Percentiles rank a stretch among this genome's conserved stretches.
phyloP scores from a whole-genome alignment of 176 grass and related monocot species.

The Juncus effusus region DNA sequence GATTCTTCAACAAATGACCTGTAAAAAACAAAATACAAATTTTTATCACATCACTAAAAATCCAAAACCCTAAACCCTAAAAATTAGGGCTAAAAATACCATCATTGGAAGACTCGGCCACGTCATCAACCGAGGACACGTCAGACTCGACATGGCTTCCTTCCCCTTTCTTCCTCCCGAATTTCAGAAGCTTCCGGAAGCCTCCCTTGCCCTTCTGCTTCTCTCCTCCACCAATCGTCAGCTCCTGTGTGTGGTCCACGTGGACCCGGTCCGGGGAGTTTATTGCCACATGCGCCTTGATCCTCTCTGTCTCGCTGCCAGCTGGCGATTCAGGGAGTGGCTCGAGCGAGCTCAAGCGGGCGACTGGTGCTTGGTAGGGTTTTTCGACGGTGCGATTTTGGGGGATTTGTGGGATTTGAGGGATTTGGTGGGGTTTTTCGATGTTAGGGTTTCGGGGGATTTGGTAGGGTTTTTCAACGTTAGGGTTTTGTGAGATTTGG shows the following conservation, averaged over 20 bases:
- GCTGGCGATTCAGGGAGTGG: constrained; percentile 40
- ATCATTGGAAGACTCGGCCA: constrained; percentile 39
- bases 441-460: constrained; percentile 24
- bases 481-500: neutral
- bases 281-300: constrained; percentile 31
- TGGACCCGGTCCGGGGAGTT: constrained; percentile 27
- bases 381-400: constrained; percentile 19
- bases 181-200: constrained; percentile 84
- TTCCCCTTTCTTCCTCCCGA: constrained; percentile 63
- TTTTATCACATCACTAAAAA: too few relatives aligned
- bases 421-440: constrained; percentile 60
- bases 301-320: constrained; percentile 30
- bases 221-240: constrained; percentile 35
- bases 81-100: constrained; percentile 34
- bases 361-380: constrained; percentile 66
- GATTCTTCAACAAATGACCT: constrained; percentile 31
- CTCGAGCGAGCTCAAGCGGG: constrained; percentile 64
- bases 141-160: constrained; percentile 45
- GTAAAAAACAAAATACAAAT: neutral
- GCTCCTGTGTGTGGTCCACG: constrained; percentile 39
- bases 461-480: constrained; percentile 45
- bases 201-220: constrained; percentile 78
- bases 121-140: constrained; percentile 57
- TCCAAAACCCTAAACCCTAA: too few relatives aligned
- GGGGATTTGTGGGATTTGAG: neutral